These are phyloP conservation scores for Podaxis sp. DNA, from an alignment of 768 basidiomycete species.

Conservation along the genomic window DNA sequence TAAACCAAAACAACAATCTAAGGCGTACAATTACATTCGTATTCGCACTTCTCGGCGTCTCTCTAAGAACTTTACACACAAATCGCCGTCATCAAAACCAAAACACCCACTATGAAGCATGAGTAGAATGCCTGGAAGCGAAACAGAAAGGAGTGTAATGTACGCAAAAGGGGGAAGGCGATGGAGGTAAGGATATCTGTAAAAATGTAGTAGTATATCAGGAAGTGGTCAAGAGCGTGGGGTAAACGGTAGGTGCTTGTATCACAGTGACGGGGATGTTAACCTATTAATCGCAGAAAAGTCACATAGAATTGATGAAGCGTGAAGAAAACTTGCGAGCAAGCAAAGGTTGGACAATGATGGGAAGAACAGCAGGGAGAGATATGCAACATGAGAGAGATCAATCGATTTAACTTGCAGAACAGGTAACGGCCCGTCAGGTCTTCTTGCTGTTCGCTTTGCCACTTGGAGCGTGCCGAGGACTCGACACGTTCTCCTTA, in stretches of 20 bases:
- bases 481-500: not conserved
- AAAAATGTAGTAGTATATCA: not conserved
- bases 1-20: not conserved
- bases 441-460: constrained; percentile 3
- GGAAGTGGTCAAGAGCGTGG: not conserved
- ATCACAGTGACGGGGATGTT: not conserved
- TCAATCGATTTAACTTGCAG: too few relatives aligned
- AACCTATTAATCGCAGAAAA: not conserved
- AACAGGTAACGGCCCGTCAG: not conserved
- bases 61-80: not conserved
- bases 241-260: not conserved
- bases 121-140: not conserved
- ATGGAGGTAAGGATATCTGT: not conserved
- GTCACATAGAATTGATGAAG: not conserved
- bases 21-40: constrained; percentile 3
- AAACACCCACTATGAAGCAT: not conserved
- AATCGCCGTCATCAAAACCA: not conserved
- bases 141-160: constrained; percentile 2
- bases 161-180: not conserved
- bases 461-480: not conserved
- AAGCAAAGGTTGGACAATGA: not conserved
- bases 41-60: not conserved
- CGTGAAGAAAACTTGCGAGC: not conserved
- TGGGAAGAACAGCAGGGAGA: not conserved
- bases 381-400: not conserved